These are phyloP conservation scores for Dimargaris cristalligena DNA, from an alignment of 192 early-diverging fungal species.

Conservation along the genomic window DNA sequence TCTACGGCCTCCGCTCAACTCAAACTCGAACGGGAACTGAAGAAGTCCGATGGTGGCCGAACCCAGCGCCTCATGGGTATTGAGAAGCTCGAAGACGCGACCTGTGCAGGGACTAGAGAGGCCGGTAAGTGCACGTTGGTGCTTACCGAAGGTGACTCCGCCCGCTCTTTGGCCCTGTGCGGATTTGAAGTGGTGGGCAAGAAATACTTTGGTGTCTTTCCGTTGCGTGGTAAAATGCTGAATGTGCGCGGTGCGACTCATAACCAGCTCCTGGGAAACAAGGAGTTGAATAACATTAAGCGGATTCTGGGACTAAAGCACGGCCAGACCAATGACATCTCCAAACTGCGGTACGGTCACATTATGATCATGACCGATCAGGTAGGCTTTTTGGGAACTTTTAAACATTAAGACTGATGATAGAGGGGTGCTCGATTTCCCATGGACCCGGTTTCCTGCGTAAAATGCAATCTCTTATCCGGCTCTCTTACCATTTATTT, in stretches of 20 bases:
- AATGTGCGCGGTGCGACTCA: constrained; percentile 82
- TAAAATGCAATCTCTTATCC: no score
- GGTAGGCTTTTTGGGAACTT: constrained; percentile 14
- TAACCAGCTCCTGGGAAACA: constrained; percentile 53
- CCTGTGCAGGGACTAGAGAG: constrained; percentile 62
- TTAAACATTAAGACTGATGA: no score
- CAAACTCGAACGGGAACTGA: constrained; percentile 58
- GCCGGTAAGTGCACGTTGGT: constrained; percentile 78
- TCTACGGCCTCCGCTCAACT: constrained; percentile 50
- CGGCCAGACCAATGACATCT: constrained; percentile 40
- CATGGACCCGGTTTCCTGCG: no score
- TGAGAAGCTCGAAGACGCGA: constrained; percentile 88
- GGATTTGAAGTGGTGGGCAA: constrained; percentile 79
- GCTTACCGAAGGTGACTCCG: constrained; percentile 94
- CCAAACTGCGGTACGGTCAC: constrained; percentile 78
- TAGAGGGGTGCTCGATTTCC: no score
- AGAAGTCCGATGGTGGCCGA: constrained; percentile 73
- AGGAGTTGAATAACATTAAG: constrained; percentile 78
- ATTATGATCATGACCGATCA: constrained; percentile 99
- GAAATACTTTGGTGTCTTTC: constrained; percentile 86
- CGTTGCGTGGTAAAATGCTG: constrained; percentile 88
- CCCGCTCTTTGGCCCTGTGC: constrained; percentile 72
- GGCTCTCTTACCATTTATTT: no score
- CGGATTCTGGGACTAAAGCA: constrained; percentile 88
- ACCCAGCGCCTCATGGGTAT: constrained; percentile 53